These are phyloP conservation scores for Raffaelea albimanens DNA, from an alignment of 2,329 filamentous ascomycete species.

Conservation along the genomic window DNA sequence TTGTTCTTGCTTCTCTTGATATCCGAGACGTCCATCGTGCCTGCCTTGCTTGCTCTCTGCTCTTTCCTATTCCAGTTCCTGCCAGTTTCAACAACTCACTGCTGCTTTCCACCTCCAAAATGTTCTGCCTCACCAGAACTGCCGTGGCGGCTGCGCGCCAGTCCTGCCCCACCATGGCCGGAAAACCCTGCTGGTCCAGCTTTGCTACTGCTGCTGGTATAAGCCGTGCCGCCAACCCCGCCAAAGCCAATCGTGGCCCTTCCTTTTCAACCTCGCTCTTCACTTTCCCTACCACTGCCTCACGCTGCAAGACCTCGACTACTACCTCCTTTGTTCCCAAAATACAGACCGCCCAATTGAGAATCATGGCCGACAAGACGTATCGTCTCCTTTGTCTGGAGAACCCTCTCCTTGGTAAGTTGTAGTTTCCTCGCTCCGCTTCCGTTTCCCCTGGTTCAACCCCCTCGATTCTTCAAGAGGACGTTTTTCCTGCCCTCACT, in stretches of 20 bases:
- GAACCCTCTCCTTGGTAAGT: constrained; percentile 88
- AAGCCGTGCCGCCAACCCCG: constrained; percentile 6
- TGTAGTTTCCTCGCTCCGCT: too few species aligned
- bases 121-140: constrained; percentile 24
- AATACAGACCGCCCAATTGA: background rate
- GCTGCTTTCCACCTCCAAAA: too few species aligned
- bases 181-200: constrained; percentile 11
- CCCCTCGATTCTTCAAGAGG: background rate
- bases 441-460: constrained; percentile 1
- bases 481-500: too few species aligned
- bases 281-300: background rate
- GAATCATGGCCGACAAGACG: constrained; percentile 64
- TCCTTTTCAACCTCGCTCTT: background rate
- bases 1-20: too few species aligned
- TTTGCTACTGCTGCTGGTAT: too few species aligned
- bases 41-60: background rate
- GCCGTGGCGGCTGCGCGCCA: constrained; percentile 12
- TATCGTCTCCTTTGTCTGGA: constrained; percentile 88
- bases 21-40: too few species aligned
- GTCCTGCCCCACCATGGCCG: constrained; percentile 6
- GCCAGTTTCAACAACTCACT: too few species aligned
- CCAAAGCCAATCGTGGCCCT: background rate
- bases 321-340: background rate
- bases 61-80: background rate
- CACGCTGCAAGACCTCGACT: background rate